A percentile compares a stretch with the other conserved stretches of the same genome.
phyloP scores from a whole-genome alignment of 257 asterid genomes.

The Fraxinus quadrangulata region DNA sequence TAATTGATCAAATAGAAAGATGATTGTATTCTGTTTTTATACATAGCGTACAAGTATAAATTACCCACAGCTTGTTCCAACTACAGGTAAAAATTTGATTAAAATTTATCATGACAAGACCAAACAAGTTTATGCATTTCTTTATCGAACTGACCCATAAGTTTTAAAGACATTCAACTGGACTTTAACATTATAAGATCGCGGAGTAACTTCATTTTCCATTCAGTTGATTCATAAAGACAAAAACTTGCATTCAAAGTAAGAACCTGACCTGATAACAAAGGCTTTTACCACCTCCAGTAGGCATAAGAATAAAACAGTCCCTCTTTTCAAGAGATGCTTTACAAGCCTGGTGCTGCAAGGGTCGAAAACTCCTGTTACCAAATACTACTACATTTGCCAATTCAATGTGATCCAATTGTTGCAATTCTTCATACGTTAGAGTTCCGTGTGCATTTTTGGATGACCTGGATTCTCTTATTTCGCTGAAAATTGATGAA shows the following conservation, averaged over 20 bases:
- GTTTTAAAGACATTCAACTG: slow-evolving; percentile 18
- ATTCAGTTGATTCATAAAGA: slow-evolving; percentile 17
- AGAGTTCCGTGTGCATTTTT: slow-evolving; percentile 43
- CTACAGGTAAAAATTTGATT: slow-evolving; percentile 16
- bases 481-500: slow-evolving; percentile 47
- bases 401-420: slow-evolving; percentile 75
- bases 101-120: slow-evolving; percentile 15
- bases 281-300: slow-evolving; percentile 98
- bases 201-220: slow-evolving; percentile 19
- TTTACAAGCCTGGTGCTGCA: slow-evolving; percentile 83
- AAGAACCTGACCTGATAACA: slow-evolving; percentile 85
- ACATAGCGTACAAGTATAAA: slow-evolving; percentile 11
- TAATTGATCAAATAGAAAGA: background rate
- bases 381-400: slow-evolving; percentile 96
- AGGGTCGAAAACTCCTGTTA: slow-evolving; percentile 69
- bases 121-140: slow-evolving; percentile 8
- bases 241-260: slow-evolving; percentile 16
- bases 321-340: slow-evolving; percentile 67
- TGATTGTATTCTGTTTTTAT: background rate
- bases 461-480: slow-evolving; percentile 27
- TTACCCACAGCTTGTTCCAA: slow-evolving; percentile 6
- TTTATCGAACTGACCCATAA: slow-evolving; percentile 16
- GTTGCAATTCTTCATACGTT: slow-evolving; percentile 70
- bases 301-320: slow-evolving; percentile 94
- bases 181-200: background rate